Evolutionary conservation across 495 filamentous ascomycete genomes (phyloP), one percentile per base, ranked within the genome.

Genomic region (Talaromyces nanjingensis): DNA sequence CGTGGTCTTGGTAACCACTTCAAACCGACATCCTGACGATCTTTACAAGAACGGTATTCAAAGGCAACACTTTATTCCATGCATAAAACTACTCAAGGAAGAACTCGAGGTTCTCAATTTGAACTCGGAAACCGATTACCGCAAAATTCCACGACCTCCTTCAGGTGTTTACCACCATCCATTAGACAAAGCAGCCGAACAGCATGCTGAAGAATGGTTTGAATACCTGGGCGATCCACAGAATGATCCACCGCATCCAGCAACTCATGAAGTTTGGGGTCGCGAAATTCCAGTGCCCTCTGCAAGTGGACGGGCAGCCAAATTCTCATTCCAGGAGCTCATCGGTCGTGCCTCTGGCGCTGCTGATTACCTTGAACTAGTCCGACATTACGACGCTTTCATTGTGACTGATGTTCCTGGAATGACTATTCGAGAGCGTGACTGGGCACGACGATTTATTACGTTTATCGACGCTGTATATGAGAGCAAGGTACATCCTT

Each of bases 11-110:
- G 87, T 98, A 45, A 97, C 96, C 25, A 98, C 94, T 2, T 94
- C 90, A n/a, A 98, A 98, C 77, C 85, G 94, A 6, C 96, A 97
- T 70, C 94, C 94, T 9, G 87, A 93, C 70, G 92, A 98, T 65
- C 84, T 98, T 34, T 98, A 98, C 82, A 93, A 91, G 74, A 98
- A 98, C 73, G 94, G 94, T 65, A 94, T 98, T 69, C 94, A 98
- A 80, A 89, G 94, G 63, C 85, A 92, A 64, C 93, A 89, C 20
- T 98, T 98, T 72, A 87, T 98, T 64, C 94, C 94, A 2, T 96
- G 92, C 68, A 98, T 98, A 73, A 90, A 90, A 63, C 87, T 98
- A 9, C 84, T 98, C 37, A 91, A 96, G 69, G 83, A 80, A 60
- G 83, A 86, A 6, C 84, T 98, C 27, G 84, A 87, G 52, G 91